A percentile compares a stretch with the other conserved stretches of the same genome.
Conservation (phyloP, 352 stramenopile species). For the Pythium dissimile region DNA sequence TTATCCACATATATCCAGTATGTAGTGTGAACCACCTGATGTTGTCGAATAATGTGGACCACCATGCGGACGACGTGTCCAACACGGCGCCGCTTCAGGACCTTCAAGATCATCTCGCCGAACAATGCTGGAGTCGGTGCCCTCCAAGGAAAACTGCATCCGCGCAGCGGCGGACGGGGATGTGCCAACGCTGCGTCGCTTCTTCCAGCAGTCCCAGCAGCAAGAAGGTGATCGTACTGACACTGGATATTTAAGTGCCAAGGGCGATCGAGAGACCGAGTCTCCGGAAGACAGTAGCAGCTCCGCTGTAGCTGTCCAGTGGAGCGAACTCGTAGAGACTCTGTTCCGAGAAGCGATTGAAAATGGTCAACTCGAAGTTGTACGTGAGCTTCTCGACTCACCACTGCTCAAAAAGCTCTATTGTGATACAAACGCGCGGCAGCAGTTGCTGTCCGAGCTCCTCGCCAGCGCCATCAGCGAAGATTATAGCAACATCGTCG, state of each 20-base stretch:
- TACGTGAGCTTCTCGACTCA: neutral
- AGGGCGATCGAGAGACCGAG: too few species aligned
- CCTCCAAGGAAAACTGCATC: constrained; percentile 17
- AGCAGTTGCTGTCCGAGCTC: neutral
- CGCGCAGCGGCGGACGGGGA: constrained; percentile 14
- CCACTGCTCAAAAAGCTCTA: neutral
- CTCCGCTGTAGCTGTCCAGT: too few species aligned
- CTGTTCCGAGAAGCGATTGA: constrained; percentile 19
- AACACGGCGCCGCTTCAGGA: too few species aligned
- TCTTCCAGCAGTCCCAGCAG: constrained; percentile 4
- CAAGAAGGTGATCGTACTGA: too few species aligned
- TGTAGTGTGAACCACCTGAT: too few species aligned
- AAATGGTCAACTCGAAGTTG: constrained; percentile 8
- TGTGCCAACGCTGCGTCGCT: neutral
- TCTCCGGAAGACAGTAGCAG: neutral
- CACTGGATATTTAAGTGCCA: too few species aligned
- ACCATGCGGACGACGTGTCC: too few species aligned
- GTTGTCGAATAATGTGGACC: too few species aligned
- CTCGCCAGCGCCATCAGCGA: constrained; percentile 10
- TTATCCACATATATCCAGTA: too few species aligned
- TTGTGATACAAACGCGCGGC: neutral
- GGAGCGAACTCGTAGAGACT: neutral
- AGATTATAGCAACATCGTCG: constrained; percentile 18
- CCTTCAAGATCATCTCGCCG: too few species aligned
- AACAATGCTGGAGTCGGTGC: constrained; percentile 3